Evolutionary conservation across 2,329 filamentous ascomycete species (phyloP).

Genomic region (Phialocephala subalpina): DNA sequence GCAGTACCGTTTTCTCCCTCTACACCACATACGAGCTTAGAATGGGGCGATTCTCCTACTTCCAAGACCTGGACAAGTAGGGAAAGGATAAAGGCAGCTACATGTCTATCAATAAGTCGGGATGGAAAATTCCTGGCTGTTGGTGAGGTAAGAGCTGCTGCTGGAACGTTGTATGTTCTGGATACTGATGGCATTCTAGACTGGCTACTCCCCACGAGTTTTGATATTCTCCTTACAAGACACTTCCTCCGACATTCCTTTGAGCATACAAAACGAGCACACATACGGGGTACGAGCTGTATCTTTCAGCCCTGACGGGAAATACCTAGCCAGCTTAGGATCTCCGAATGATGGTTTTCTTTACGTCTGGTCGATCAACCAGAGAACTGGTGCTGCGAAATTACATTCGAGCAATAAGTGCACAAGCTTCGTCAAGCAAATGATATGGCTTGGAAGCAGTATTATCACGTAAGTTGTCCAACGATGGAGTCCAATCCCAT

Average conservation of each 20-base stretch:
- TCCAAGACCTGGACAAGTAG: conserved; percentile 86
- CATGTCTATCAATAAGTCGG: conserved; percentile 86
- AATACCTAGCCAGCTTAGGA: conserved; percentile 87
- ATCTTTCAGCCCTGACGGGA: conserved; percentile 87
- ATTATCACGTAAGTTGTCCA: conserved; percentile 72
- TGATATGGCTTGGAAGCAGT: conserved; percentile 88
- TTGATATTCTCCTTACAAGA: conserved; percentile 89
- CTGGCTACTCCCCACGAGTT: conserved; percentile 90
- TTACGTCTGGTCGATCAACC: conserved; percentile 87
- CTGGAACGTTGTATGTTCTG: conserved; percentile 5
- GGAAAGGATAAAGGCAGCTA: conserved; percentile 93
- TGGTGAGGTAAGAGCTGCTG: conserved; percentile 69
- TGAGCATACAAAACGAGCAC: conserved; percentile 89
- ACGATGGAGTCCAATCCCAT: background rate
- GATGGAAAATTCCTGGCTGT: conserved; percentile 90
- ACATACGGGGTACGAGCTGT: conserved; percentile 88
- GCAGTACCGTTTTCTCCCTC: conserved; percentile 45
- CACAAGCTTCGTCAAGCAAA: conserved; percentile 83
- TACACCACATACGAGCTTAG: conserved; percentile 47
- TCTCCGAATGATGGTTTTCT: conserved; percentile 92
- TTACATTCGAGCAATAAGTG: conserved; percentile 91
- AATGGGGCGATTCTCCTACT: conserved; percentile 68
- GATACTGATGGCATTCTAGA: conserved; percentile 57
- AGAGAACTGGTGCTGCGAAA: conserved; percentile 80
- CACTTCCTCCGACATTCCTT: conserved; percentile 78